phyloP scores from a whole-genome alignment of 1,284 basidiomycete genomes.

The Caloboletus firmus region DNA sequence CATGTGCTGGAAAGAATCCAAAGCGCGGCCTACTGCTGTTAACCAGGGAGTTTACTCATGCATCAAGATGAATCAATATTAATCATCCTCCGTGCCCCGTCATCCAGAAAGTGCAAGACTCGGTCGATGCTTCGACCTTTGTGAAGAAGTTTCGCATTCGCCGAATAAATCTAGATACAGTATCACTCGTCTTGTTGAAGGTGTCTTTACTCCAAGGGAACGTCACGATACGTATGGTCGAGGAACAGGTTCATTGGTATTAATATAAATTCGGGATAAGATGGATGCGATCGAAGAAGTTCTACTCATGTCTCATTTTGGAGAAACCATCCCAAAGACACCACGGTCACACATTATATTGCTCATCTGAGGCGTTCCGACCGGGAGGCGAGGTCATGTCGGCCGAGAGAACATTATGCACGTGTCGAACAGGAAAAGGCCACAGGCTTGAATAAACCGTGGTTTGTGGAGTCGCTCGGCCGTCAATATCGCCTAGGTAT shows the following conservation, averaged over 20 bases:
- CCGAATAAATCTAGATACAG: neutral
- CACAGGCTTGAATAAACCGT: neutral
- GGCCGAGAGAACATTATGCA: neutral
- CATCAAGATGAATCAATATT: neutral
- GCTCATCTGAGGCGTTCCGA: neutral
- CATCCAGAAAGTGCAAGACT: neutral
- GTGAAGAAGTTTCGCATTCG: neutral
- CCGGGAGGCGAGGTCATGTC: neutral
- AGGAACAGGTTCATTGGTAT: neutral
- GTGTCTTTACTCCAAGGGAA: neutral
- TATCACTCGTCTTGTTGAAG: neutral
- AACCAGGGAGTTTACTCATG: neutral
- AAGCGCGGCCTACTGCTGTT: no score
- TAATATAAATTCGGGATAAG: neutral
- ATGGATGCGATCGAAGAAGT: neutral
- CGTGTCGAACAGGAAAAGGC: neutral
- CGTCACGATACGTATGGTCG: neutral
- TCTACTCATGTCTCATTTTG: neutral
- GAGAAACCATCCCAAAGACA: neutral
- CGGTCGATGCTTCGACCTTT: neutral
- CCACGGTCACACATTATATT: neutral
- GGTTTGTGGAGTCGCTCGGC: slow-evolving; percentile 5
- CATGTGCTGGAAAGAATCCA: no score
- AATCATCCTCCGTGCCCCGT: neutral
- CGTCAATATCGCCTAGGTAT: neutral